These are phyloP conservation scores for Sphaceloma murrayae DNA, from an alignment of 2,329 filamentous ascomycete species.

Conservation along the genomic window DNA sequence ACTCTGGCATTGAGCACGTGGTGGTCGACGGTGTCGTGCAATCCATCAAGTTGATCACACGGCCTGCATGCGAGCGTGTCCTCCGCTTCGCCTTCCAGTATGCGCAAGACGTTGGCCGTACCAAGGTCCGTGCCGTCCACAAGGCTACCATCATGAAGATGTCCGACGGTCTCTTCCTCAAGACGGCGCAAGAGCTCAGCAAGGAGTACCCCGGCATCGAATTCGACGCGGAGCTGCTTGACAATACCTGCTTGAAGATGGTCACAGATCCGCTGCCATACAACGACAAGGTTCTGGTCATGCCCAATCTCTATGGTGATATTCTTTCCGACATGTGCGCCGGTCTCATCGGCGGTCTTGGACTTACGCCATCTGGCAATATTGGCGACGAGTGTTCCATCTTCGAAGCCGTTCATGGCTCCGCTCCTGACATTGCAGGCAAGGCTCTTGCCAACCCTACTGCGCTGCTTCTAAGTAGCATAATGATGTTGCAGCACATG, in stretches of 20 bases:
- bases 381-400: conserved; percentile 99
- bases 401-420: conserved; percentile 98
- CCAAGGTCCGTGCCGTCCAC: conserved; percentile 96
- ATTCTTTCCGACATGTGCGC: conserved; percentile 99
- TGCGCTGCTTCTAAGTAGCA: conserved; percentile 84
- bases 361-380: conserved; percentile 94
- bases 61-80: conserved; percentile 87
- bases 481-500: conserved; percentile 99
- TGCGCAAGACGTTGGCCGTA: conserved; percentile 83
- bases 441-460: conserved; percentile 96
- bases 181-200: conserved; percentile 70
- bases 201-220: conserved; percentile 95
- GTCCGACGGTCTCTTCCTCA: conserved; percentile 96
- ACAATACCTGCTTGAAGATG: conserved; percentile 99
- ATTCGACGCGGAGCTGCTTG: conserved; percentile 94
- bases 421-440: conserved; percentile 90
- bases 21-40: conserved; percentile 97
- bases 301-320: conserved; percentile 97
- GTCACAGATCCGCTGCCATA: conserved; percentile 91
- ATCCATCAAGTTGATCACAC: conserved; percentile 99
- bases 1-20: conserved; percentile 97
- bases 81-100: conserved; percentile 98
- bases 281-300: conserved; percentile 98
- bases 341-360: conserved; percentile 93
- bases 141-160: conserved; percentile 99